Percentiles rank a stretch among this genome's conserved stretches.
Conservation (phyloP, 1,284 basidiomycete genomes). For the Grifola frondosa region DNA sequence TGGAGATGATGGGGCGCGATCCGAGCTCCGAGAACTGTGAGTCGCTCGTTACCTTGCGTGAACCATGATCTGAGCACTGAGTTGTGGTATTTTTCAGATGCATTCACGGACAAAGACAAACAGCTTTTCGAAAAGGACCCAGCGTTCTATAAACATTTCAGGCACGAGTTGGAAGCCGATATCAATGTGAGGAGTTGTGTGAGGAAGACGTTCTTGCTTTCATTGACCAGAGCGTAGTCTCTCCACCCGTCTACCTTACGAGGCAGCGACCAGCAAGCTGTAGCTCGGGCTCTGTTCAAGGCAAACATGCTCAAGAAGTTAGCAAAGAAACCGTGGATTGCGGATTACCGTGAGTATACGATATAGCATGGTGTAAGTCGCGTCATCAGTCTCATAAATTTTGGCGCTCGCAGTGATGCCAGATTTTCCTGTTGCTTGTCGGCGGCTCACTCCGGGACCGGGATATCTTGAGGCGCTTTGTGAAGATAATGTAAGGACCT, state of each 20-base stretch:
- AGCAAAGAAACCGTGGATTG: constrained; percentile 57
- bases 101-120: constrained; percentile 56
- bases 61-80: background rate
- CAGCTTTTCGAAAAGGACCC: constrained; percentile 45
- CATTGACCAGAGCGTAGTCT: constrained; percentile 35
- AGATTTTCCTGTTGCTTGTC: constrained; percentile 55
- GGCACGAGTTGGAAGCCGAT: constrained; percentile 48
- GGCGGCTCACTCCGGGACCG: constrained; percentile 62
- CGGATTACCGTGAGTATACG: constrained; percentile 49
- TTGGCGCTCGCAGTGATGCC: constrained; percentile 55
- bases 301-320: constrained; percentile 52
- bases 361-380: too few species aligned
- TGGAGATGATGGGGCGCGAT: constrained; percentile 39
- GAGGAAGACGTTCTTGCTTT: background rate
- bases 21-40: constrained; percentile 42
- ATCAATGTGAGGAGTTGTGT: constrained; percentile 44
- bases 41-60: constrained; percentile 13
- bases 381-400: too few species aligned
- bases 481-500: constrained; percentile 49
- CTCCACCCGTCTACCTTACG: constrained; percentile 45
- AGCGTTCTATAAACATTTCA: constrained; percentile 48
- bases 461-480: constrained; percentile 65
- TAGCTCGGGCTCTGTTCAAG: constrained; percentile 40
- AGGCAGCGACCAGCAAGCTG: constrained; percentile 42
- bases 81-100: constrained; percentile 31